Percentiles rank a stretch among this genome's conserved stretches.
Evolutionary conservation across 345 rosid genomes (phyloP).

Genomic region (Crucihimalaya himalaica): DNA sequence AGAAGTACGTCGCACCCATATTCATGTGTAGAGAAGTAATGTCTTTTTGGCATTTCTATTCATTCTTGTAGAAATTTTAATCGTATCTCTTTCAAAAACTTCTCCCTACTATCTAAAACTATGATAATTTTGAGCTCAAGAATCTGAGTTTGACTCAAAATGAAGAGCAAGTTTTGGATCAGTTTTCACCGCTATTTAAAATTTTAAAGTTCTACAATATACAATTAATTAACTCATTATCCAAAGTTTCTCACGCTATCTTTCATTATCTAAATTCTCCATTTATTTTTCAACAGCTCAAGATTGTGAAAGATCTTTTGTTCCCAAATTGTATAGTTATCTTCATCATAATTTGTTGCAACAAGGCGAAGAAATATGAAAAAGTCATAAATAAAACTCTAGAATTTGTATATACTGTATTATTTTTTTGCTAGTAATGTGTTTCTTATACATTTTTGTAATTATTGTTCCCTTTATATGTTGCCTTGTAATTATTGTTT

Average conservation of each 20-base stretch:
- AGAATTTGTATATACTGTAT: not conserved
- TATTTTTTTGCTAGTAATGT: not conserved
- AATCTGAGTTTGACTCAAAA: not conserved
- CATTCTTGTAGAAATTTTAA: not conserved
- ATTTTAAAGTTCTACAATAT: not conserved
- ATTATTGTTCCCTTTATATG: not conserved
- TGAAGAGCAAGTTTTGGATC: not conserved
- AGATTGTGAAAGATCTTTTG: not conserved
- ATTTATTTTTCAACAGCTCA: not conserved
- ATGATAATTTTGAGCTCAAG: not conserved
- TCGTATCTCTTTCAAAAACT: not conserved
- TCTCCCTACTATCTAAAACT: not conserved
- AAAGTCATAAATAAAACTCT: slow-evolving; percentile 2
- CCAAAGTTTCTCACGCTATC: not conserved
- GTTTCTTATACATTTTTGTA: not conserved
- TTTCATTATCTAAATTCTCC: not conserved
- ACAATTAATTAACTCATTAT: not conserved
- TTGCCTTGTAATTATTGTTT: not conserved
- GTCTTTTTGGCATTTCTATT: slow-evolving; percentile 23
- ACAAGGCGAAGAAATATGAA: not conserved
- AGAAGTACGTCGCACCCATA: slow-evolving; percentile 29
- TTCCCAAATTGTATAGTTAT: not conserved
- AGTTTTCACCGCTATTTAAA: not conserved
- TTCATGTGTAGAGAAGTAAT: slow-evolving; percentile 8
- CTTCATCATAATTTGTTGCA: not conserved